Percentiles rank a stretch among this genome's conserved stretches.
These are phyloP conservation scores for Xylaria nigripes DNA, from an alignment of 495 filamentous ascomycete species.

Conservation along the genomic window DNA sequence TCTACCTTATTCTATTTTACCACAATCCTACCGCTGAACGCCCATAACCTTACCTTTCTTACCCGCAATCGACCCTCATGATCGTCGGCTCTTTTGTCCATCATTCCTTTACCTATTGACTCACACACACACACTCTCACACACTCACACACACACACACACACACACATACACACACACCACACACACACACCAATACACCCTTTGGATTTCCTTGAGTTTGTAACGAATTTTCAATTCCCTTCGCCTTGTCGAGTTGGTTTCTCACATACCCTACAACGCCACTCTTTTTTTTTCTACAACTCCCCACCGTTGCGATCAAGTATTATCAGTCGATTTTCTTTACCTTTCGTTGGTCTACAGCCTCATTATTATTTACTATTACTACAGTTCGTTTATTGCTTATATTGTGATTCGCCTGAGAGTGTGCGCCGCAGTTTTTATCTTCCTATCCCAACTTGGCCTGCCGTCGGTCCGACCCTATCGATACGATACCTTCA, in stretches of 20 bases:
- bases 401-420: neutral
- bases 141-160: too few species aligned
- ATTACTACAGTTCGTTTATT: neutral
- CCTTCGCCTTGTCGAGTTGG: slow-evolving; percentile 11
- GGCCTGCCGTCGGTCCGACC: neutral
- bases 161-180: too few species aligned
- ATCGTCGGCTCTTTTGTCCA: neutral
- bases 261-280: slow-evolving; percentile 9
- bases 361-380: neutral
- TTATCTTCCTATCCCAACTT: neutral
- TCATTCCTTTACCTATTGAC: slow-evolving; percentile 3
- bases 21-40: neutral
- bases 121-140: too few species aligned
- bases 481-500: slow-evolving; percentile 1
- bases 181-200: too few species aligned
- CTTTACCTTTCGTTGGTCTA: slow-evolving; percentile 3
- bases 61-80: neutral
- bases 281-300: slow-evolving; percentile 1
- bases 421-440: neutral
- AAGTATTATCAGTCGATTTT: neutral
- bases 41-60: slow-evolving; percentile 2
- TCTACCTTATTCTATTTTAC: neutral
- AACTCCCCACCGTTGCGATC: slow-evolving; percentile 7
- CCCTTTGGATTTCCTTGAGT: neutral
- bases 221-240: neutral